A percentile compares a stretch with the other conserved stretches of the same genome.
These are phyloP conservation scores for Cladophialophora immunda DNA, from an alignment of 2,329 filamentous ascomycete genomes.

Conservation along the genomic window DNA sequence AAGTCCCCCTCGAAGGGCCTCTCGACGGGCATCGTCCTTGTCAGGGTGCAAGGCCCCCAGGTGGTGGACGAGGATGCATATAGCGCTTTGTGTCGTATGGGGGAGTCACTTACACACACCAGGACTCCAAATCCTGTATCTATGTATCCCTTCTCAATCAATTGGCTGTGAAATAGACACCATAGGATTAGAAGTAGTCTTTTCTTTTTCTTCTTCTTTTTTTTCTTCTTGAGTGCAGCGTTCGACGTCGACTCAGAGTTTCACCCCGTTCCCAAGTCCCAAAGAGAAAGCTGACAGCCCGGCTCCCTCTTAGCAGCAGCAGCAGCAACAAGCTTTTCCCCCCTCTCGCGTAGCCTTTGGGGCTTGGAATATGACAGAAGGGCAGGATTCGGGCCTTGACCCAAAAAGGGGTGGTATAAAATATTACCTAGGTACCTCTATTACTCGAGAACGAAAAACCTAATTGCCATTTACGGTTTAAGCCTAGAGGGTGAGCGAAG, in stretches of 20 bases:
- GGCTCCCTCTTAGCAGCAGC: too few relatives aligned
- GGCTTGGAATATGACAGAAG: not conserved
- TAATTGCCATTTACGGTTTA: not conserved
- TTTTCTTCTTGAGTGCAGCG: not conserved
- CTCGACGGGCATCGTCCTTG: constrained; percentile 2
- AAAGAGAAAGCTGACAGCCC: not conserved
- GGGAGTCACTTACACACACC: not conserved
- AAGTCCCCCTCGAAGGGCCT: constrained; percentile 12
- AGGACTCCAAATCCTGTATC: not conserved
- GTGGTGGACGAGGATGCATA: not conserved
- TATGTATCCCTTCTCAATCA: not conserved
- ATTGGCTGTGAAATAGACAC: too few relatives aligned
- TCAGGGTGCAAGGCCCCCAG: not conserved
- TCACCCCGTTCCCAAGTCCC: not conserved
- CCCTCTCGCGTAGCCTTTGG: not conserved
- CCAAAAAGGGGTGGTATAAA: too few relatives aligned
- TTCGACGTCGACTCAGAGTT: not conserved
- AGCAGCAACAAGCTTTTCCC: not conserved
- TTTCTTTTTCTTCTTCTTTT: too few relatives aligned
- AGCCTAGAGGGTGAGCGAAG: constrained; percentile 1
- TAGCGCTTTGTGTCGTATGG: not conserved
- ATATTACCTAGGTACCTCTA: not conserved
- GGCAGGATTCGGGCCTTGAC: not conserved
- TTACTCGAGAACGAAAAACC: too few relatives aligned
- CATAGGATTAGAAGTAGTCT: too few relatives aligned